Base-by-base conservation (phyloP, 1,139 yeast species). In the Pichia sp. region DNA sequence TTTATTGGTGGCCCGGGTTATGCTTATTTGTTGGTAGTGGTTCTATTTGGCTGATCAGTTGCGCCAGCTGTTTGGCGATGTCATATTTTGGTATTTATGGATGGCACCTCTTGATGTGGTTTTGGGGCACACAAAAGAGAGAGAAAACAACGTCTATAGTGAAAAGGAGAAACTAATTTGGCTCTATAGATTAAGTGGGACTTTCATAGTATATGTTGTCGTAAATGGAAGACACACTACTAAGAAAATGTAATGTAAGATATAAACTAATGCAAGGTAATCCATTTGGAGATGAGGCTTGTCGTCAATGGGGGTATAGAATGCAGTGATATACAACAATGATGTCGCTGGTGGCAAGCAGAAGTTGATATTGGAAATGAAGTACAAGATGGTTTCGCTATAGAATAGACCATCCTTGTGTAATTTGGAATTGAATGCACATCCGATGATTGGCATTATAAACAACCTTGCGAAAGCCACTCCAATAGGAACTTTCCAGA, bases 261-360 rank as follows among this genome's bases (percentile, higher is more conserved):
- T 72, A 45, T 85, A 69, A 31, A 74, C 66, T 12, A 83, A 66
- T 0, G 95, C 93, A 43, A 86, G 63, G 54, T 88, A 81, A 51
- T 86, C 94, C 79, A 86, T 77, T 56, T 85, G 94, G 7, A 76
- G 50, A 51, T 78, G 82, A 17, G 72, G 74, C 1, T 66, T 74
- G 7, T 72, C 62, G 30, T 64, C 66, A 1, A 83, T 76, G 31
- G 80, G 81, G 2, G 88, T 77, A 57, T 77, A 83, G 53, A 84
- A 78, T 5, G 94, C 88, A 3, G 96, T 84, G 45, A 87, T 67
- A 53, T 85, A 86, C 17, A 87, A 78, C 48, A 85, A 72, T 2
- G 87, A 72, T 0, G 96, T 87, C 0, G 96, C 94, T 44, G 82
- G 79, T 0, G 96, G 96, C 40, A 84, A 68, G 0, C 93, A 86